phyloP scores from a whole-genome alignment of 306 rosid genomes.

The Prunus davidiana region DNA sequence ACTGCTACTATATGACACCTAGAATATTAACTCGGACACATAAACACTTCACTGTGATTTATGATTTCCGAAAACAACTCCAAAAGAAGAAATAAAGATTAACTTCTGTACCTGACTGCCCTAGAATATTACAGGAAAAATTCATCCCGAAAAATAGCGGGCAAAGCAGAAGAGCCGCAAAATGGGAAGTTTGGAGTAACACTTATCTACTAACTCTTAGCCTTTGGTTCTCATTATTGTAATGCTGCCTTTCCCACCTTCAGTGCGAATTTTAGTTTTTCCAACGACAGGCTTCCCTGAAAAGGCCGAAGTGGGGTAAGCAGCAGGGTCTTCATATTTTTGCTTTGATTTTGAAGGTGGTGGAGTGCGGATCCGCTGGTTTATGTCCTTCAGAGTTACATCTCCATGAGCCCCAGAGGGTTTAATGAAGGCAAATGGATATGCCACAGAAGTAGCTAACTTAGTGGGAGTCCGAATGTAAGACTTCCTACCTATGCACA shows the following conservation, averaged over 20 bases:
- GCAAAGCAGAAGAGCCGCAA: conserved; percentile 20
- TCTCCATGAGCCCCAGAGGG: conserved; percentile 84
- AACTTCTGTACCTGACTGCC: conserved; percentile 34
- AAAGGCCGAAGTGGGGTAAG: conserved; percentile 82
- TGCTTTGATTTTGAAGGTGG: conserved; percentile 57
- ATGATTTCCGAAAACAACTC: conserved; percentile 26
- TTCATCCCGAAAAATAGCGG: conserved; percentile 27
- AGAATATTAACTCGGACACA: conserved; percentile 28
- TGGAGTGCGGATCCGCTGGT: conserved; percentile 75
- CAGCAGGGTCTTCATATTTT: conserved; percentile 50
- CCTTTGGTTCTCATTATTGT: conserved; percentile 97
- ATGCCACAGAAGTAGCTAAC: conserved; percentile 77
- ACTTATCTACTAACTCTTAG: conserved; percentile 33
- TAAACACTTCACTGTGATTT: conserved; percentile 21
- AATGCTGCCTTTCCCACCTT: conserved; percentile 98
- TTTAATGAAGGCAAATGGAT: conserved; percentile 85
- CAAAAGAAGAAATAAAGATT: conserved; percentile 16
- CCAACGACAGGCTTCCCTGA: conserved; percentile 97
- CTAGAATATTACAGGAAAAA: conserved; percentile 29
- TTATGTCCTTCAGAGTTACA: conserved; percentile 88
- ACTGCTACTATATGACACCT: conserved; percentile 28
- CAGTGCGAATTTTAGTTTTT: conserved; percentile 77
- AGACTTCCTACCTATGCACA: conserved; percentile 71
- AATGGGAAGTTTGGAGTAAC: conserved; percentile 16
- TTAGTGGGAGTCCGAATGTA: conserved; percentile 57